A percentile compares a stretch with the other conserved stretches of the same genome.
Evolutionary conservation across 805 yeast genomes (phyloP).

Genomic region (Suhomyces sp.): DNA sequence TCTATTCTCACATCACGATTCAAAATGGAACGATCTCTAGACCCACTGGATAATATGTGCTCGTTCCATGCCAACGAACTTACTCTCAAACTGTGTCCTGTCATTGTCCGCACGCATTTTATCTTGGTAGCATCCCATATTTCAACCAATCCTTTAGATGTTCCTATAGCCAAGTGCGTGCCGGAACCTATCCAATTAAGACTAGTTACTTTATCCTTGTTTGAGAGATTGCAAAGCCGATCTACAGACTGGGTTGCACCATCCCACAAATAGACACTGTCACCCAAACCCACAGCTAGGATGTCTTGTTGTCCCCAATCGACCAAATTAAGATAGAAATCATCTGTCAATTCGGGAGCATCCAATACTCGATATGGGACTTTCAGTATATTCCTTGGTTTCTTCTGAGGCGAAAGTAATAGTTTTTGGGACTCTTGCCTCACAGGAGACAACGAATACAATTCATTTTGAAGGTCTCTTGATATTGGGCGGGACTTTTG

Average conservation of each 20-base stretch:
- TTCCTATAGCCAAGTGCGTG: constrained; percentile 91
- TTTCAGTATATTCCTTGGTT: constrained; percentile 71
- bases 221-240: constrained; percentile 66
- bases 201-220: constrained; percentile 72
- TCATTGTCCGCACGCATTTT: constrained; percentile 84
- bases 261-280: constrained; percentile 87
- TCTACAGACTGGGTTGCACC: constrained; percentile 81
- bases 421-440: constrained; percentile 82
- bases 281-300: constrained; percentile 86
- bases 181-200: constrained; percentile 94
- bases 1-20: constrained; percentile 91
- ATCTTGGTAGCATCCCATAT: constrained; percentile 89
- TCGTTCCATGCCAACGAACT: constrained; percentile 93
- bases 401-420: constrained; percentile 77
- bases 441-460: constrained; percentile 82
- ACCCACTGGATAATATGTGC: constrained; percentile 82
- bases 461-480: constrained; percentile 64
- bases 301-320: constrained; percentile 95
- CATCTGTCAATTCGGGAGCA: constrained; percentile 94
- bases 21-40: constrained; percentile 77
- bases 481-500: constrained; percentile 60
- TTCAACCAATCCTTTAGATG: constrained; percentile 81
- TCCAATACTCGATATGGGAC: constrained; percentile 91
- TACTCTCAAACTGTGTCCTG: constrained; percentile 84
- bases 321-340: constrained; percentile 83